These are phyloP conservation scores for Corynespora cassiicola DNA, from an alignment of 2,329 filamentous ascomycete genomes.

Conservation along the genomic window DNA sequence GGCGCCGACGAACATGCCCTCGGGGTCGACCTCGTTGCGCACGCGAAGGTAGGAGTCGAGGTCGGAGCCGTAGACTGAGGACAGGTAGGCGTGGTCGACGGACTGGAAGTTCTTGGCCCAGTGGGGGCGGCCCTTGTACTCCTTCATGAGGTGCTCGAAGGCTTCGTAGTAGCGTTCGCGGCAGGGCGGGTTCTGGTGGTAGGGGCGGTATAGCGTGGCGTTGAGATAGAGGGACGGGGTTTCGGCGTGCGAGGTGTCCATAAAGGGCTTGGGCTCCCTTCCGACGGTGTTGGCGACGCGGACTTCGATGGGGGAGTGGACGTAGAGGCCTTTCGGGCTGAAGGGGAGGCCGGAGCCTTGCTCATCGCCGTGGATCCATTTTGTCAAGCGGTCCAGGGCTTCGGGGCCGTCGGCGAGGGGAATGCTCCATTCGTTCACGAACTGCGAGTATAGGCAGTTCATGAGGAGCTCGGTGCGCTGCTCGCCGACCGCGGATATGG, in stretches of 20 bases:
- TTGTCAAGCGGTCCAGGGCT: conserved; percentile 79
- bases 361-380: conserved; percentile 84
- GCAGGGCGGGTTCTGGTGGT: conserved; percentile 78
- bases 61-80: conserved; percentile 71
- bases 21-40: conserved; percentile 74
- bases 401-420: conserved; percentile 87
- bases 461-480: conserved; percentile 83
- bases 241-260: conserved; percentile 74
- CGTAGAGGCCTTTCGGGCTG: conserved; percentile 77
- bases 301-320: conserved; percentile 93
- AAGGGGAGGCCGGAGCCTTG: conserved; percentile 77
- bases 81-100: conserved; percentile 65
- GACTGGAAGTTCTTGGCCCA: conserved; percentile 90
- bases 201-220: conserved; percentile 86
- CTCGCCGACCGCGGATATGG: conserved; percentile 78
- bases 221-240: conserved; percentile 87
- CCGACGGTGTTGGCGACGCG: conserved; percentile 75
- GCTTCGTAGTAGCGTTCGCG: conserved; percentile 81
- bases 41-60: conserved; percentile 72
- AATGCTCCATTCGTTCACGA: conserved; percentile 97
- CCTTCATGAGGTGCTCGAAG: conserved; percentile 89
- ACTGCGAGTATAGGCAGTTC: conserved; percentile 98
- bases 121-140: conserved; percentile 81
- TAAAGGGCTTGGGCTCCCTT: conserved; percentile 63
- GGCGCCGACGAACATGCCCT: conserved; percentile 87